Conservation (phyloP, 2,329 filamentous ascomycete genomes). For the Ceratocystis alfenasii region DNA sequence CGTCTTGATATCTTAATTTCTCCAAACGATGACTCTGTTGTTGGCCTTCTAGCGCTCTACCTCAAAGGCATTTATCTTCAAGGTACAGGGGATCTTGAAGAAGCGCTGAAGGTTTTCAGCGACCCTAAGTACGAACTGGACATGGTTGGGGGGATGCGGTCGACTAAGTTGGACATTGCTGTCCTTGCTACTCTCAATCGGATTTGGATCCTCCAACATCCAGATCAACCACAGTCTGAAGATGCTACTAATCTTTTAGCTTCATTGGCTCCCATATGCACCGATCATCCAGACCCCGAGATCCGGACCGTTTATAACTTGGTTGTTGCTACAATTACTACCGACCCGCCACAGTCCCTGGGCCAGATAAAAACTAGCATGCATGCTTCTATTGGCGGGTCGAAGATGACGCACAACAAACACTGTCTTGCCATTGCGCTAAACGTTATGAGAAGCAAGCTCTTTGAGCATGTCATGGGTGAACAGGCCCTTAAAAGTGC, state of each 20-base stretch:
- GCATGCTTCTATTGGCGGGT: conserved; percentile 56
- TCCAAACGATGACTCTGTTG: conserved; percentile 33
- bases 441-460: conserved; percentile 69
- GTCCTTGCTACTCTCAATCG: conserved; percentile 57
- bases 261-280: conserved; percentile 54
- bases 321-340: conserved; percentile 55
- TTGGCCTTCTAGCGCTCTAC: conserved; percentile 50
- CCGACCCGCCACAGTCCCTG: conserved; percentile 52
- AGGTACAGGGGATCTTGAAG: conserved; percentile 59
- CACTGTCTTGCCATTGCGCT: conserved; percentile 75
- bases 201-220: conserved; percentile 60
- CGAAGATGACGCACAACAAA: conserved; percentile 58
- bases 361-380: conserved; percentile 70
- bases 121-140: conserved; percentile 46
- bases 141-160: conserved; percentile 33
- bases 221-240: conserved; percentile 43
- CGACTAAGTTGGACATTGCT: conserved; percentile 50
- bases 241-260: conserved; percentile 51
- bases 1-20: conserved; percentile 38
- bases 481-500: conserved; percentile 69
- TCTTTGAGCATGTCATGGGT: conserved; percentile 73
- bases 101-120: conserved; percentile 55
- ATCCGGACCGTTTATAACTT: conserved; percentile 69
- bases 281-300: conserved; percentile 57
- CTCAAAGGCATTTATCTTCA: conserved; percentile 65